Conservation (phyloP, 176 grass and related monocot genomes). For the Oryza coarctata region DNA sequence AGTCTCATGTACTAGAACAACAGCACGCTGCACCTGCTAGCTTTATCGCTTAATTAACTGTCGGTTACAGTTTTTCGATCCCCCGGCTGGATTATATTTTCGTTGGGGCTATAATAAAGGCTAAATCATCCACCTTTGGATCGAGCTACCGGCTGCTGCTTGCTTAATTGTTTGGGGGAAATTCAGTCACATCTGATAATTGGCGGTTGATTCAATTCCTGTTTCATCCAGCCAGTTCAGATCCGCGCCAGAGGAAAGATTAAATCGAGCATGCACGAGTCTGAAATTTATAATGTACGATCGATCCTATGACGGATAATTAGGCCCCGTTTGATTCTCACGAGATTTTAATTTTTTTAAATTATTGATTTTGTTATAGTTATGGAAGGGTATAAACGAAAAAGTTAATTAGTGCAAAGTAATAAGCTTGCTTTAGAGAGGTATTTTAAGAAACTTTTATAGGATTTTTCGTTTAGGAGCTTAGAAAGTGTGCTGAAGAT, state of each 20-base stretch:
- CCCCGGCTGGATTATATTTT: background rate
- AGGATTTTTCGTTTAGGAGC: no score
- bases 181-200: background rate
- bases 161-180: background rate
- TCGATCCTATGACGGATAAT: background rate
- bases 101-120: background rate
- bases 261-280: no score
- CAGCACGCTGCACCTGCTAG: background rate
- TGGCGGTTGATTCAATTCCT: background rate
- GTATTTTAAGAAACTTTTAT: no score
- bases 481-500: no score
- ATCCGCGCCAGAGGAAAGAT: background rate
- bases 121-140: background rate
- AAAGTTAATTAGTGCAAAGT: no score
- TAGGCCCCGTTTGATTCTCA: no score
- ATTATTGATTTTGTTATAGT: no score
- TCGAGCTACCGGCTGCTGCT: background rate
- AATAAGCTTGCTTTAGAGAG: no score
- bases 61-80: background rate
- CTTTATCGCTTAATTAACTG: background rate
- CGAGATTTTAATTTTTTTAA: no score
- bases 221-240: background rate
- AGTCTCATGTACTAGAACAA: background rate
- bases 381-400: no score
- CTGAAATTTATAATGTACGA: background rate